A percentile compares a stretch with the other conserved stretches of the same genome.
Conservation (phyloP, 176 grass and related monocot species). For the Triticum turgidum region DNA sequence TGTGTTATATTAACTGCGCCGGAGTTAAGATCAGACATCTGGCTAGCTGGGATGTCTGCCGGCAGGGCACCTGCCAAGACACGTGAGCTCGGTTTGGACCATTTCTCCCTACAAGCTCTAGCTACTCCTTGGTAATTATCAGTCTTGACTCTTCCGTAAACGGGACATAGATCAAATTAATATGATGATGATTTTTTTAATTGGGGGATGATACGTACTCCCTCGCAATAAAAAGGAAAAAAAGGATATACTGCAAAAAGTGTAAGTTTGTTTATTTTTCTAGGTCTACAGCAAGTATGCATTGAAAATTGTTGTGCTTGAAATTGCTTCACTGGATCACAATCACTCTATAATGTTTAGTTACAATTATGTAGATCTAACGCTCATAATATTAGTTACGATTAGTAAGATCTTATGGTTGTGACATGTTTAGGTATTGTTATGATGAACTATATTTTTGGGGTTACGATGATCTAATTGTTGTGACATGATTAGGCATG, state of each 20-base stretch:
- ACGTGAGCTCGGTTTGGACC: conserved; percentile 42
- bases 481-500: neutral
- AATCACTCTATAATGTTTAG: neutral
- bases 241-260: too few species aligned
- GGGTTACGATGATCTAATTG: neutral
- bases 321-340: neutral
- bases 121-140: too few species aligned
- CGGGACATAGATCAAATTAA: too few species aligned
- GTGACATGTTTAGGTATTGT: too few species aligned
- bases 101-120: neutral
- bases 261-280: too few species aligned
- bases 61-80: conserved; percentile 43
- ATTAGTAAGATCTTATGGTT: too few species aligned
- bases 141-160: neutral
- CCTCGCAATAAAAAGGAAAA: too few species aligned
- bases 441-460: too few species aligned
- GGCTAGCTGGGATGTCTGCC: conserved; percentile 40
- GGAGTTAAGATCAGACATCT: neutral
- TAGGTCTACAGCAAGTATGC: too few species aligned
- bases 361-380: neutral
- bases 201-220: too few species aligned
- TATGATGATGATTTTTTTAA: too few species aligned
- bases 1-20: neutral
- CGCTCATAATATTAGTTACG: too few species aligned
- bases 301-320: neutral